Evolutionary conservation across 345 rosid genomes (phyloP).

Genomic region (Citrus sp.): DNA sequence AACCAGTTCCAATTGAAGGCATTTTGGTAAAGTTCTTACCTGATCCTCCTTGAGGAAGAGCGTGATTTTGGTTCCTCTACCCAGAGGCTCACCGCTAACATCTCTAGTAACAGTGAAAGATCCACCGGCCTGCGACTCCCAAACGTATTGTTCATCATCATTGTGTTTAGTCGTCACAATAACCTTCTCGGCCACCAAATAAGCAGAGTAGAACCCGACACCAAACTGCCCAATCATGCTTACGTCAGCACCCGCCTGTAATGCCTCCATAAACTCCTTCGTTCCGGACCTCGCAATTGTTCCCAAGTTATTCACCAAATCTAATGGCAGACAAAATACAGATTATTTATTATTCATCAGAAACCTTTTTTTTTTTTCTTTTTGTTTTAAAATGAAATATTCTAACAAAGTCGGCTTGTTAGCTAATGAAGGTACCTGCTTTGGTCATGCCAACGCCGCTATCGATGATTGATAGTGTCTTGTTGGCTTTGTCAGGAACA

Average conservation of each 20-base stretch:
- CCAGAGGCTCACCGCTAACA: slow-evolving; percentile 44
- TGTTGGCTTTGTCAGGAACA: slow-evolving; percentile 51
- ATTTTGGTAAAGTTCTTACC: slow-evolving; percentile 15
- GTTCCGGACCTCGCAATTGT: slow-evolving; percentile 59
- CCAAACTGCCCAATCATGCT: slow-evolving; percentile 66
- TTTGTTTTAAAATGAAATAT: too few relatives aligned
- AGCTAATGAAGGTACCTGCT: slow-evolving; percentile 30
- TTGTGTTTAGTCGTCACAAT: slow-evolving; percentile 51
- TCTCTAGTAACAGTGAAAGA: slow-evolving; percentile 48
- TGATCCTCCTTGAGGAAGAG: slow-evolving; percentile 54
- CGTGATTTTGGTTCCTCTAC: slow-evolving; percentile 51
- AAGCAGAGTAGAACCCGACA: slow-evolving; percentile 55
- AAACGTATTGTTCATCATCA: slow-evolving; percentile 52
- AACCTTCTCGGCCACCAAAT: slow-evolving; percentile 52
- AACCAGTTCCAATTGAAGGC: too few relatives aligned
- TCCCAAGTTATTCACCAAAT: slow-evolving; percentile 60
- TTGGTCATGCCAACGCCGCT: slow-evolving; percentile 58
- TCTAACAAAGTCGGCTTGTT: not conserved
- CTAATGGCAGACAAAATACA: slow-evolving; percentile 9
- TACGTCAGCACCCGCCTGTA: slow-evolving; percentile 57
- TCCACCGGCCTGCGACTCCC: slow-evolving; percentile 63
- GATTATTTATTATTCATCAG: not conserved
- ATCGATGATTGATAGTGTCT: slow-evolving; percentile 42
- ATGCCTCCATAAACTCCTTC: slow-evolving; percentile 57
- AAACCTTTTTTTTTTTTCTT: too few relatives aligned